Conservation (phyloP, 441 rosid species). For the Adansonia madagascariensis region DNA sequence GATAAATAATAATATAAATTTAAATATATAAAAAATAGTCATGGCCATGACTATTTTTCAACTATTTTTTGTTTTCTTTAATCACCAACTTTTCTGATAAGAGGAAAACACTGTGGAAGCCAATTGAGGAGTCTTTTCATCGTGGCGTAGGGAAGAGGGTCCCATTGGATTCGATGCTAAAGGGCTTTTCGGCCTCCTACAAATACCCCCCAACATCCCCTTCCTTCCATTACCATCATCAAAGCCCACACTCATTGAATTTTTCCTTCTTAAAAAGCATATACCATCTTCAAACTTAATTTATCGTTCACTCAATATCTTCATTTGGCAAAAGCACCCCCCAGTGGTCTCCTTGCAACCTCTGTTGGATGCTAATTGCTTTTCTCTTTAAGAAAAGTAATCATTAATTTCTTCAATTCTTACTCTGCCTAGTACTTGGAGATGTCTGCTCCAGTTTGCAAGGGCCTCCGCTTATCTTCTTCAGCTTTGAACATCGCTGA, state of each 20-base stretch:
- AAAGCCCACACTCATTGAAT: neutral
- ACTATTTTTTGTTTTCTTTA: neutral
- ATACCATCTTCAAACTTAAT: neutral
- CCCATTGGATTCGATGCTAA: slow-evolving; percentile 68
- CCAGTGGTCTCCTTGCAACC: slow-evolving; percentile 49
- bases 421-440: slow-evolving; percentile 7
- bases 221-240: slow-evolving; percentile 43
- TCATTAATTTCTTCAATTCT: neutral
- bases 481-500: slow-evolving; percentile 46
- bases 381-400: slow-evolving; percentile 32
- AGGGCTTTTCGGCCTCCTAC: slow-evolving; percentile 42
- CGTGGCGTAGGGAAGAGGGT: slow-evolving; percentile 53
- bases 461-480: slow-evolving; percentile 56
- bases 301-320: neutral
- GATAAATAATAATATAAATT: too few species aligned
- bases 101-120: slow-evolving; percentile 30
- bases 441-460: slow-evolving; percentile 59
- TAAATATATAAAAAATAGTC: too few species aligned
- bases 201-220: slow-evolving; percentile 49
- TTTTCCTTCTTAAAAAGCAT: neutral
- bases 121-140: slow-evolving; percentile 41
- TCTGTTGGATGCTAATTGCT: slow-evolving; percentile 50
- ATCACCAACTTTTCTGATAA: slow-evolving; percentile 29
- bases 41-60: too few species aligned
- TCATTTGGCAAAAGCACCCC: slow-evolving; percentile 16